Conservation (phyloP, 2,329 filamentous ascomycete genomes). For the Madurella fahalii region DNA sequence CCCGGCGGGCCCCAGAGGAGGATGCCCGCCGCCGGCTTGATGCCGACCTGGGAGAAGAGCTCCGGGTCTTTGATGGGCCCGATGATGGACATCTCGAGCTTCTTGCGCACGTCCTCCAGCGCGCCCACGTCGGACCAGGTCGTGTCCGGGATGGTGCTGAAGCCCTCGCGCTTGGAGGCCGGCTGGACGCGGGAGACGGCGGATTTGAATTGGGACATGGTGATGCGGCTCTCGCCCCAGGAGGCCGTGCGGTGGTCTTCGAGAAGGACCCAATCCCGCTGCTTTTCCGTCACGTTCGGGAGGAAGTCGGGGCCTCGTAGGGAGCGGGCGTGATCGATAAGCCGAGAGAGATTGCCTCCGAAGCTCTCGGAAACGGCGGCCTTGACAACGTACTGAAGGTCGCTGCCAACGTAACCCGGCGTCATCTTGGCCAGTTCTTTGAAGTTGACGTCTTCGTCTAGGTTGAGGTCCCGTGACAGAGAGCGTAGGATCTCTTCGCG, state of each 20-base stretch:
- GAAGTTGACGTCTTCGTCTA: constrained; percentile 71
- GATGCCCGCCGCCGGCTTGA: constrained; percentile 78
- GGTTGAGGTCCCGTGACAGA: constrained; percentile 60
- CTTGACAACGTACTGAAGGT: constrained; percentile 65
- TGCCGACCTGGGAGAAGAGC: constrained; percentile 70
- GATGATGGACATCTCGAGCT: constrained; percentile 82
- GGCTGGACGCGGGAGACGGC: constrained; percentile 74
- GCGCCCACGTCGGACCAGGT: constrained; percentile 93
- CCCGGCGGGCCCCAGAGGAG: constrained; percentile 95
- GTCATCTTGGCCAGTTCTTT: constrained; percentile 72
- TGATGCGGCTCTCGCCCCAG: constrained; percentile 29
- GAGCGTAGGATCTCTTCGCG: constrained; percentile 74
- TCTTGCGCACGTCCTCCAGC: constrained; percentile 70
- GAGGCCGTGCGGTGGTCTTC: constrained; percentile 23
- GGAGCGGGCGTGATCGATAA: constrained; percentile 22
- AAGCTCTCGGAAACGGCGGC: constrained; percentile 39
- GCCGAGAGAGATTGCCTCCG: constrained; percentile 28
- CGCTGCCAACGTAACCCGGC: constrained; percentile 88
- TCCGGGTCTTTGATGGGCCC: constrained; percentile 82
- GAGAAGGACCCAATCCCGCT: constrained; percentile 27
- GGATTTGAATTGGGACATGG: constrained; percentile 63
- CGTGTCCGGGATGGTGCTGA: constrained; percentile 87
- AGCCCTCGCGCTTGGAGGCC: constrained; percentile 86
- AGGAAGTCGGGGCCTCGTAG: constrained; percentile 12
- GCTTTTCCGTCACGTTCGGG: constrained; percentile 11